Conservation (phyloP, 805 yeast species). For the Helenozyma baotianmanensis region DNA sequence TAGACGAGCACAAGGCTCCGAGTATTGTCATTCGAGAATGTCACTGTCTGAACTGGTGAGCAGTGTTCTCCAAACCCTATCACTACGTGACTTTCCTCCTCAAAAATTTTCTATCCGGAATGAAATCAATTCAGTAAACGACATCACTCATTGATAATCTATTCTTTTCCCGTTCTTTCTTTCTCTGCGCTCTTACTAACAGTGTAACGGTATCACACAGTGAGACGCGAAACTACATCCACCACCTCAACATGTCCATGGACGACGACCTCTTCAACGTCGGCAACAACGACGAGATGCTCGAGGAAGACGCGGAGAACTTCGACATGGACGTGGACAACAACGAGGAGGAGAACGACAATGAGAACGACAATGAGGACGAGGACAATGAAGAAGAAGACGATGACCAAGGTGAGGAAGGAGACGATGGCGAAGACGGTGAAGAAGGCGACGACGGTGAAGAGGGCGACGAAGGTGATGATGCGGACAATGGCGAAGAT, state of each 20-base stretch:
- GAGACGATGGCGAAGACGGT: conserved; percentile 8
- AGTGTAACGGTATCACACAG: too few relatives aligned
- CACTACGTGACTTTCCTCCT: too few relatives aligned
- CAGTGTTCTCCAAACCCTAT: too few relatives aligned
- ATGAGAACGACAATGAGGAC: conserved; percentile 16
- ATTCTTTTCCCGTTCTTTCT: too few relatives aligned
- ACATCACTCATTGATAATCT: too few relatives aligned
- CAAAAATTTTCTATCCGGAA: too few relatives aligned
- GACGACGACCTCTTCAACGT: conserved; percentile 21
- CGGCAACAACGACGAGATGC: conserved; percentile 15
- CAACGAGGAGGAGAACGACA: conserved; percentile 20
- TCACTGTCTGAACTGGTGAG: too few relatives aligned
- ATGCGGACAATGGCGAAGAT: conserved; percentile 17
- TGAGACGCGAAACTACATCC: too few relatives aligned
- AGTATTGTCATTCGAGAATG: too few relatives aligned
- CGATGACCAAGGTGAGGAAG: conserved; percentile 13
- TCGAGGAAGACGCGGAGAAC: conserved; percentile 13
- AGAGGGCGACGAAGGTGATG: conserved; percentile 18
- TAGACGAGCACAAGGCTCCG: too few relatives aligned
- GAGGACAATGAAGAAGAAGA: conserved; percentile 7
- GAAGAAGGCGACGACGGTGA: conserved; percentile 8
- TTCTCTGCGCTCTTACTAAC: too few relatives aligned
- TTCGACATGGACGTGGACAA: conserved; percentile 16
- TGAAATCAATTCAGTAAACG: too few relatives aligned
- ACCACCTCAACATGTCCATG: conserved; percentile 11